These are phyloP conservation scores for Clonostachys sp. DNA, from an alignment of 2,329 filamentous ascomycete genomes.

Conservation along the genomic window DNA sequence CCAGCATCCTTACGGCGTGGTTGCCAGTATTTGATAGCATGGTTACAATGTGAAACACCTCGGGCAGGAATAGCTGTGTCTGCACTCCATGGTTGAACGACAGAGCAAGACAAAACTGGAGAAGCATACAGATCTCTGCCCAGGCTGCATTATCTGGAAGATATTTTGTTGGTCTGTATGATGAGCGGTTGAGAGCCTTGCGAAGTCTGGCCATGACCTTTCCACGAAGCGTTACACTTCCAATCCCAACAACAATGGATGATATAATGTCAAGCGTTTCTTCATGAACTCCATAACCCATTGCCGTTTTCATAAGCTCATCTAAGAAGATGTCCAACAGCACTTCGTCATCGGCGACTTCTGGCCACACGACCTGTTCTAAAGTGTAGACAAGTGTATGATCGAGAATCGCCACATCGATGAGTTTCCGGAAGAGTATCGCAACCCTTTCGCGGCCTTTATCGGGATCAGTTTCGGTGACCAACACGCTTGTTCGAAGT, in stretches of 20 bases:
- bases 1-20: constrained; percentile 49
- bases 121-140: constrained; percentile 63
- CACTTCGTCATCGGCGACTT: constrained; percentile 59
- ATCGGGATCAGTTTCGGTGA: constrained; percentile 57
- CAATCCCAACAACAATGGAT: constrained; percentile 58
- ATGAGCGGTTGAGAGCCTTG: constrained; percentile 64
- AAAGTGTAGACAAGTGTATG: constrained; percentile 53
- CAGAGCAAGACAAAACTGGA: constrained; percentile 61
- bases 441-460: constrained; percentile 63
- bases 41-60: constrained; percentile 67
- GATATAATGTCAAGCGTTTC: constrained; percentile 57
- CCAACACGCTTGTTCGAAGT: constrained; percentile 54
- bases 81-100: constrained; percentile 66
- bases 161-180: constrained; percentile 59
- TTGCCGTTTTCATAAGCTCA: constrained; percentile 59
- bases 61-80: constrained; percentile 62
- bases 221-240: constrained; percentile 60
- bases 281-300: constrained; percentile 51
- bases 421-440: constrained; percentile 59
- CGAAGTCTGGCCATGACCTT: constrained; percentile 61
- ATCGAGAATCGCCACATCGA: constrained; percentile 60
- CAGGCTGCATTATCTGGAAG: constrained; percentile 65
- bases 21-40: constrained; percentile 65
- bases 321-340: constrained; percentile 64
- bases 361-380: constrained; percentile 64